Percentiles rank a stretch among this genome's conserved stretches.
phyloP scores from a whole-genome alignment of 345 rosid genomes.

The Hirschfeldia incana region DNA sequence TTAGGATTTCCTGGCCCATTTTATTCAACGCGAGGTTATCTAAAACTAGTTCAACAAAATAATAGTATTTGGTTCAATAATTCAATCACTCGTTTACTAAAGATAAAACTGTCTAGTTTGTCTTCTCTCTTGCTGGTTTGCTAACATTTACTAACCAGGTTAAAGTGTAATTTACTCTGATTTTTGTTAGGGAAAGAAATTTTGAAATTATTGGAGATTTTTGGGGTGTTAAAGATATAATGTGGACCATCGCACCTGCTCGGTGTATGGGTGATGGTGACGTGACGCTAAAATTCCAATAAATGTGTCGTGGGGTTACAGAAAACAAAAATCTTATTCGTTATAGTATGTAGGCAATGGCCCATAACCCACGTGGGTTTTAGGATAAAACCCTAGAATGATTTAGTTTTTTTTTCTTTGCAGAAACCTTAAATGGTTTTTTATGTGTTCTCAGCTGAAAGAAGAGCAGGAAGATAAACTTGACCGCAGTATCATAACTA shows the following conservation, averaged over 20 bases:
- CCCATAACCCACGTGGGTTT: conserved; percentile 46
- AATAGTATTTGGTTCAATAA: not conserved
- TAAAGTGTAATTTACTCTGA: not conserved
- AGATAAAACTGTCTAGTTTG: not conserved
- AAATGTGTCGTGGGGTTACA: conserved; percentile 35
- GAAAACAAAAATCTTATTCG: conserved; percentile 33
- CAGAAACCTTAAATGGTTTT: not conserved
- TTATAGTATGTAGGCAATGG: not conserved
- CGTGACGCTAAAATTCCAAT: conserved; percentile 30
- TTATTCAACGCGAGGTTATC: conserved; percentile 3
- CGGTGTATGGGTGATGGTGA: conserved; percentile 26
- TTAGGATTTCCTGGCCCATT: conserved; percentile 28
- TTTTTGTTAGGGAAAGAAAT: not conserved
- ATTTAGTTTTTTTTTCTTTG: not conserved
- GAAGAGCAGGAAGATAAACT: not conserved
- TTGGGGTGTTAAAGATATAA: not conserved
- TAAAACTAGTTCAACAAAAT: not conserved
- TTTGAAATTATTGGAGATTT: not conserved
- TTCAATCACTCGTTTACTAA: not conserved
- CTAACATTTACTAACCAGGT: not conserved
- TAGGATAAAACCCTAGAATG: conserved; percentile 6
- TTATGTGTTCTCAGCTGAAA: not conserved
- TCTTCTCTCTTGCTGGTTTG: not conserved
- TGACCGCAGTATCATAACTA: not conserved
- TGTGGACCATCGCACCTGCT: conserved; percentile 35